These are phyloP conservation scores for Saccharata proteae DNA, from an alignment of 2,329 filamentous ascomycete genomes.

Conservation along the genomic window DNA sequence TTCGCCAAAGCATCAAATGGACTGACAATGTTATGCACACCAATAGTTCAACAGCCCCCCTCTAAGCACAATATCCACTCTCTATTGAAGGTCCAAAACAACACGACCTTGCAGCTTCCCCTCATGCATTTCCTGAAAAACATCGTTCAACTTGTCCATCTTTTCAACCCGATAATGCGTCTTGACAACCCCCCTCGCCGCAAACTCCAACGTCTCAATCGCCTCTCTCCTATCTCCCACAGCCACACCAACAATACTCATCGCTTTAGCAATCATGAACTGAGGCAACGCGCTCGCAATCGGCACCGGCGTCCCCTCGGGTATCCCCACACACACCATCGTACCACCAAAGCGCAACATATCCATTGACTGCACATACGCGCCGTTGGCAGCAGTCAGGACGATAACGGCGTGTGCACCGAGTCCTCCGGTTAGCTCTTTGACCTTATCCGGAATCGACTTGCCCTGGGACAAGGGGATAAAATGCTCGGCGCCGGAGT, in stretches of 20 bases:
- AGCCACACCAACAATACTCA: constrained; percentile 33
- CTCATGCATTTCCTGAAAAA: constrained; percentile 36
- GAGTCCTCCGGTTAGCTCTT: constrained; percentile 42
- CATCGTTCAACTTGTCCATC: constrained; percentile 34
- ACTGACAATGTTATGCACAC: too few relatives aligned
- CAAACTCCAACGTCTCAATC: constrained; percentile 37
- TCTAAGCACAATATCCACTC: too few relatives aligned
- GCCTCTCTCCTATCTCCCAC: constrained; percentile 36
- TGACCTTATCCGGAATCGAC: constrained; percentile 42
- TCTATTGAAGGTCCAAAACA: constrained; percentile 30
- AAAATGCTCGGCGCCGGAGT: constrained; percentile 55
- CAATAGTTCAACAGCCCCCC: too few relatives aligned
- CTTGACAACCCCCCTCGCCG: constrained; percentile 32
- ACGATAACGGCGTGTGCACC: constrained; percentile 52
- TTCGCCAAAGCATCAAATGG: too few relatives aligned
- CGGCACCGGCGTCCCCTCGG: constrained; percentile 34
- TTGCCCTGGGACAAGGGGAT: constrained; percentile 46
- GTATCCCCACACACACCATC: constrained; percentile 35
- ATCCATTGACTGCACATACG: constrained; percentile 30
- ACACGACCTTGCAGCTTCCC: constrained; percentile 35
- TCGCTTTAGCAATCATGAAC: constrained; percentile 29
- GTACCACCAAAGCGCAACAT: constrained; percentile 34
- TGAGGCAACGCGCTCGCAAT: constrained; percentile 30
- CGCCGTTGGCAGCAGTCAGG: constrained; percentile 34
- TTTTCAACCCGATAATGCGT: constrained; percentile 34